phyloP scores from a whole-genome alignment of 192 early-diverging fungal genomes.

The Entophlyctis luteolus region DNA sequence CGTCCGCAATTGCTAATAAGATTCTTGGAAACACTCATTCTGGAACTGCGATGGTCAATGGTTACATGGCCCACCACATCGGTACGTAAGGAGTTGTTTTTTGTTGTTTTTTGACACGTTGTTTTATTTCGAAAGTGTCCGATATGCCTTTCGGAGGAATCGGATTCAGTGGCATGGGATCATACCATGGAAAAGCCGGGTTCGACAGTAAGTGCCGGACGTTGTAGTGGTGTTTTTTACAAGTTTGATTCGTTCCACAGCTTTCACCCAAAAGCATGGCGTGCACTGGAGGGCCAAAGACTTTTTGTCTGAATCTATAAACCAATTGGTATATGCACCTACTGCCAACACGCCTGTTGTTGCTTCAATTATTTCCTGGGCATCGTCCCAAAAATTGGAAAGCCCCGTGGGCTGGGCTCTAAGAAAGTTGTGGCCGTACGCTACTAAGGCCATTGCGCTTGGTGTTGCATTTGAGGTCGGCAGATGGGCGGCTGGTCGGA shows the following conservation, averaged over 20 bases:
- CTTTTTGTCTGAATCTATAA: not conserved
- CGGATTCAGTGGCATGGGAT: conserved; percentile 80
- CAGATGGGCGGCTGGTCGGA: no score
- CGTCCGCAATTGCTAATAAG: conserved; percentile 45
- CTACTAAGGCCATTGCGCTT: no score
- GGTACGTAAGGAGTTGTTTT: conserved; percentile 44
- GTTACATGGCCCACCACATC: conserved; percentile 64
- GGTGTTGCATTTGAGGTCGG: no score
- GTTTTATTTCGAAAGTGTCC: conserved; percentile 17
- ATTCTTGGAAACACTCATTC: conserved; percentile 68
- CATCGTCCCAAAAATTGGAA: no score
- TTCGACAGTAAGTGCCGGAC: conserved; percentile 36
- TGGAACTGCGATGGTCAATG: conserved; percentile 77
- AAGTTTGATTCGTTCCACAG: not conserved
- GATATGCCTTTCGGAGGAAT: conserved; percentile 85
- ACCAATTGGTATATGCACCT: not conserved
- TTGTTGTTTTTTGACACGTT: conserved; percentile 1
- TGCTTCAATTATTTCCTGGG: not conserved
- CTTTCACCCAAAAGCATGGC: not conserved
- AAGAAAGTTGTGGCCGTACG: no score
- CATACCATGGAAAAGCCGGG: conserved; percentile 73
- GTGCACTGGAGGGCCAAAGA: not conserved
- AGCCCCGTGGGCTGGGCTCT: no score
- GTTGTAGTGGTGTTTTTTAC: not conserved
- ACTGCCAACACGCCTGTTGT: not conserved